phyloP scores from a whole-genome alignment of 805 yeast genomes.

The Nakazawaea sp. region DNA sequence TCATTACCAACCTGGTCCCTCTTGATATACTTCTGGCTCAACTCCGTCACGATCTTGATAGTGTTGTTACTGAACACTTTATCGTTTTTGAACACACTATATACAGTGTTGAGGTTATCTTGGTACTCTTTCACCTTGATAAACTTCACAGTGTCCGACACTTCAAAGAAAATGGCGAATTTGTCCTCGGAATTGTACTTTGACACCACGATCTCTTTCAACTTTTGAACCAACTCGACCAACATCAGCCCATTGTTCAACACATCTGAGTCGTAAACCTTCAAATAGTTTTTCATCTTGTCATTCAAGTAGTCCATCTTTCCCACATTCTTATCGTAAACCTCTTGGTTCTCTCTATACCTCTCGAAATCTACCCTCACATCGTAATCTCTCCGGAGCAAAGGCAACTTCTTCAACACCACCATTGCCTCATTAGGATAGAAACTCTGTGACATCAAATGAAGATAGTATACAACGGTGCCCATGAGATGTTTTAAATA shows the following conservation, averaged over 20 bases:
- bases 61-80: slow-evolving; percentile 1
- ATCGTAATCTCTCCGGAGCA: slow-evolving; percentile 1
- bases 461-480: slow-evolving; percentile 6
- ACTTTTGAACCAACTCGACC: background rate
- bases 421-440: slow-evolving; percentile 4
- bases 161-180: slow-evolving; percentile 6
- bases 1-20: background rate
- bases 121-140: slow-evolving; percentile 2
- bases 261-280: slow-evolving; percentile 6
- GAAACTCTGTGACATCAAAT: slow-evolving; percentile 3
- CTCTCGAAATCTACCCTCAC: background rate
- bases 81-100: background rate
- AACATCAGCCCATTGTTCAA: slow-evolving; percentile 4
- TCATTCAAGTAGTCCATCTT: background rate
- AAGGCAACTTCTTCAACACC: slow-evolving; percentile 8
- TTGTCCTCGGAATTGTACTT: background rate
- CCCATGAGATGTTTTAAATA: slow-evolving; percentile 10
- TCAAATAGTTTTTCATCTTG: slow-evolving; percentile 2
- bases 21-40: background rate
- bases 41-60: slow-evolving; percentile 3
- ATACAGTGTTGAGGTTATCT: slow-evolving; percentile 1
- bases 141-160: slow-evolving; percentile 2
- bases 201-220: slow-evolving; percentile 2
- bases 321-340: slow-evolving; percentile 2
- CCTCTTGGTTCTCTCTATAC: slow-evolving; percentile 1